Evolutionary conservation across 2,329 filamentous ascomycete species (phyloP), one percentile per base, ranked within the genome.

Genomic region (Ophiostoma ips): DNA sequence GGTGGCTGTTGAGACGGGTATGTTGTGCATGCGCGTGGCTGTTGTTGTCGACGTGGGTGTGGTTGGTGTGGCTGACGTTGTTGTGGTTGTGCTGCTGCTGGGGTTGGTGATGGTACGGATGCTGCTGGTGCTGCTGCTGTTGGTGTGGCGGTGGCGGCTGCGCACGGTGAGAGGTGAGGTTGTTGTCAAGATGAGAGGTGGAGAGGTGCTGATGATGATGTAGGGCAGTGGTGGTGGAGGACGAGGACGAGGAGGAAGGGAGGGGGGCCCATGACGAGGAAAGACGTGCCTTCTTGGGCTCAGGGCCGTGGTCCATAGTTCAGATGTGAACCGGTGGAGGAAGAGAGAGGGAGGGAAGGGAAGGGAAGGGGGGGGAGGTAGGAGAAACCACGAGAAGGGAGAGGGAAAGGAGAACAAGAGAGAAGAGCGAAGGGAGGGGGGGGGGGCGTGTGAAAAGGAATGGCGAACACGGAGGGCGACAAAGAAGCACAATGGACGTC

Each of bases 91-190:
- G 36, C 7, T 52, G 44, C 37, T 28, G 46, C 33, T 46, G 24
- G 5, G 4, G 24, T 8, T 28, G 24, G 35, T 21, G 33, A 8
- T 34, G 47, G 13, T 57, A 52, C 60, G 62, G 56, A 65, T 43
- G 11, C n/a, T 30, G 24, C 19, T n/a, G 40, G 28, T 49, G 45
- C 18, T 43, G 38, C 35, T 35, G 47, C 35, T 41, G 51, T 40
- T 33, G 67, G 53, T 67, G 67, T 63, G 64, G 62, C 51, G 40
- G 21, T 63, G 64, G 62, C 51, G 40, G 21, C 40, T 21, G 40
- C 40, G 40, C 24, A 21, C 30, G 40, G 35, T n/a, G 13, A 30
- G 19, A 41, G 38, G 49, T 34, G 40, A 31, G 24, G 24, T 24
- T 41, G 21, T 18, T 50, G 49, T 28, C 24, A 28, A 28, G 24